phyloP scores from a whole-genome alignment of 306 rosid species.

The Hippophae gyantsensis region DNA sequence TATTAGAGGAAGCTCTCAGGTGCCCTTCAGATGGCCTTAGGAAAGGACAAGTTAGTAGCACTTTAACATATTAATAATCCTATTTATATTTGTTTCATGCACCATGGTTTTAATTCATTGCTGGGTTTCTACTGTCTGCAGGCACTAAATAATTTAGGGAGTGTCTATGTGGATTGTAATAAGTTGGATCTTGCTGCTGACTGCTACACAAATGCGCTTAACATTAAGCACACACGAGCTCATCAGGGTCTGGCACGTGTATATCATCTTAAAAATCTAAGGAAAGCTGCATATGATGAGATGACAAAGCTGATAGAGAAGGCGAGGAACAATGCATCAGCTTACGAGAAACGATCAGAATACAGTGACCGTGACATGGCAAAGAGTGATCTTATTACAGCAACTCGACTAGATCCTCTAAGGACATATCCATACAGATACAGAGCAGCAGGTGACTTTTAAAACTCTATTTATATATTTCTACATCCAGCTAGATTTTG shows the following conservation, averaged over 20 bases:
- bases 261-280: slow-evolving; percentile 61
- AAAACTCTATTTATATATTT: background rate
- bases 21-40: slow-evolving; percentile 96
- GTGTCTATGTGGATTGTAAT: slow-evolving; percentile 74
- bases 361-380: slow-evolving; percentile 96
- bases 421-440: slow-evolving; percentile 94
- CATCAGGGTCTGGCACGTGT: slow-evolving; percentile 96
- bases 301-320: slow-evolving; percentile 89
- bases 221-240: slow-evolving; percentile 86
- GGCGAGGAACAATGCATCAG: slow-evolving; percentile 75
- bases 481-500: no score
- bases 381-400: slow-evolving; percentile 68
- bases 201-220: slow-evolving; percentile 78
- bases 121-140: slow-evolving; percentile 24
- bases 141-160: slow-evolving; percentile 87
- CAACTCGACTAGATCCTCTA: slow-evolving; percentile 71
- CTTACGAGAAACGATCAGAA: slow-evolving; percentile 89
- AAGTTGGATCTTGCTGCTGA: slow-evolving; percentile 87
- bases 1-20: slow-evolving; percentile 78
- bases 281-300: slow-evolving; percentile 88
- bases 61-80: slow-evolving; percentile 1
- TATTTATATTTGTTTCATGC: slow-evolving; percentile 14
- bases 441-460: slow-evolving; percentile 77
- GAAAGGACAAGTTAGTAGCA: slow-evolving; percentile 71
- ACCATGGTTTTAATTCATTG: slow-evolving; percentile 13